A percentile compares a stretch with the other conserved stretches of the same genome.
Conservation (phyloP, 768 basidiomycete species). For the Leccinum rimulosum region DNA sequence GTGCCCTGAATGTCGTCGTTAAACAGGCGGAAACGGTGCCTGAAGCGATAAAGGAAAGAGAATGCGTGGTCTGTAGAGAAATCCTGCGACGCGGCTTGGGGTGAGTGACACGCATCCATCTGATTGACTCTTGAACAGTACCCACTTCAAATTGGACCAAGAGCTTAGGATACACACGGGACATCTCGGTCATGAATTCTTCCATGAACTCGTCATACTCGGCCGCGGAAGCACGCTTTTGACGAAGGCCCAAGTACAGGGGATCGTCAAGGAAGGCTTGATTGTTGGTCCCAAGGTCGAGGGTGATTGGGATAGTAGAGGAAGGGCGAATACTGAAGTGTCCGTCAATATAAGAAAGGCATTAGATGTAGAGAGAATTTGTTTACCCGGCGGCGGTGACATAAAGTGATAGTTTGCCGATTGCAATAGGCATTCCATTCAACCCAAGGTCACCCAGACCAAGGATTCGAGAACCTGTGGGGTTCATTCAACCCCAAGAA, state of each 20-base stretch:
- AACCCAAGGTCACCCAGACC: slow-evolving; percentile 84
- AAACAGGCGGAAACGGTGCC: slow-evolving; percentile 74
- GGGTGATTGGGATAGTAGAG: slow-evolving; percentile 77
- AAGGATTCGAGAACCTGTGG: slow-evolving; percentile 76
- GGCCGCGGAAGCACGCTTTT: slow-evolving; percentile 58
- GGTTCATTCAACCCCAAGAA: slow-evolving; percentile 2
- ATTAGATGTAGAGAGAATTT: background rate
- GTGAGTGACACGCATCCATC: background rate
- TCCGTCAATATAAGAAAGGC: slow-evolving; percentile 1
- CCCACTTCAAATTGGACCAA: slow-evolving; percentile 81
- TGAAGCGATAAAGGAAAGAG: slow-evolving; percentile 74
- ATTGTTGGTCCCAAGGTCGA: slow-evolving; percentile 91
- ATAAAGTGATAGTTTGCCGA: slow-evolving; percentile 92
- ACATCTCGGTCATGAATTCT: slow-evolving; percentile 87
- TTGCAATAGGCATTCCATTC: slow-evolving; percentile 85
- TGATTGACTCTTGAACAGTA: background rate
- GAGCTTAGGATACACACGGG: slow-evolving; percentile 69
- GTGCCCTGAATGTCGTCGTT: slow-evolving; percentile 93
- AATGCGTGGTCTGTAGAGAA: slow-evolving; percentile 93
- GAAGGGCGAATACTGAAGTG: slow-evolving; percentile 62
- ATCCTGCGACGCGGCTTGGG: slow-evolving; percentile 50
- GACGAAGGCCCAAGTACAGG: slow-evolving; percentile 82
- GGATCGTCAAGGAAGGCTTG: slow-evolving; percentile 78
- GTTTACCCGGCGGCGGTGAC: slow-evolving; percentile 84
- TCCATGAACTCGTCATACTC: slow-evolving; percentile 86